These are phyloP conservation scores for Parascedosporium putredinis DNA, from an alignment of 2,329 filamentous ascomycete species.

Conservation along the genomic window DNA sequence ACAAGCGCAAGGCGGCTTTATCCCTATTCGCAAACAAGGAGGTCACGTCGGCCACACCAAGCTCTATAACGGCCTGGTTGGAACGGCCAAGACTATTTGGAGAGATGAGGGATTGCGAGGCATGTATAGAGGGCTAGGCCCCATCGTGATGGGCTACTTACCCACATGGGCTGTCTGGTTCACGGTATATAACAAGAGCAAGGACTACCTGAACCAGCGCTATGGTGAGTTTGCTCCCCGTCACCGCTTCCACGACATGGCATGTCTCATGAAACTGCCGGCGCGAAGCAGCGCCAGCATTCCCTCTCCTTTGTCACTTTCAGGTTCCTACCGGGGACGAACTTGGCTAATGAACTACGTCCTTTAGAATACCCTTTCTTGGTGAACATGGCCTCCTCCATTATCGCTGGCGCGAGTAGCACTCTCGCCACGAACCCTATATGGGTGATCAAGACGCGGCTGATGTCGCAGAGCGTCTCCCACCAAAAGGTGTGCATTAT, in stretches of 20 bases:
- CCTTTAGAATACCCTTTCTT: conserved; percentile 24
- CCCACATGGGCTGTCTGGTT: conserved; percentile 99
- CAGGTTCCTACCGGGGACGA: background rate
- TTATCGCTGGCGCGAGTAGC: conserved; percentile 83
- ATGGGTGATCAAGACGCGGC: conserved; percentile 96
- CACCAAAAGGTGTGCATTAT: conserved; percentile 33
- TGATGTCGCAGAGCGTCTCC: conserved; percentile 80
- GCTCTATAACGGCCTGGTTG: conserved; percentile 78
- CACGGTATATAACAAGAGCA: conserved; percentile 87
- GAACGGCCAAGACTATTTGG: conserved; percentile 80
- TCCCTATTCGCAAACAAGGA: conserved; percentile 34
- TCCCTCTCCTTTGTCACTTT: background rate
- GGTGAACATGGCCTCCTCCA: conserved; percentile 78
- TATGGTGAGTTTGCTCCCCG: conserved; percentile 54
- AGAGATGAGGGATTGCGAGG: conserved; percentile 78
- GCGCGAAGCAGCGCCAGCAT: too few relatives aligned
- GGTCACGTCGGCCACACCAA: conserved; percentile 38
- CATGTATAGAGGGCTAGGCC: conserved; percentile 85
- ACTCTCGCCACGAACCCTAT: conserved; percentile 95
- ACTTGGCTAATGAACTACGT: conserved; percentile 5
- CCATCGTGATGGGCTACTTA: conserved; percentile 89
- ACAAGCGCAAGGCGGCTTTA: conserved; percentile 85
- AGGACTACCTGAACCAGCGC: conserved; percentile 58
- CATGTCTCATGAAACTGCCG: too few relatives aligned
- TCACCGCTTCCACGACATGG: too few relatives aligned